phyloP scores from a whole-genome alignment of 2,329 filamentous ascomycete genomes.

The Arthrobotrys megalospora region DNA sequence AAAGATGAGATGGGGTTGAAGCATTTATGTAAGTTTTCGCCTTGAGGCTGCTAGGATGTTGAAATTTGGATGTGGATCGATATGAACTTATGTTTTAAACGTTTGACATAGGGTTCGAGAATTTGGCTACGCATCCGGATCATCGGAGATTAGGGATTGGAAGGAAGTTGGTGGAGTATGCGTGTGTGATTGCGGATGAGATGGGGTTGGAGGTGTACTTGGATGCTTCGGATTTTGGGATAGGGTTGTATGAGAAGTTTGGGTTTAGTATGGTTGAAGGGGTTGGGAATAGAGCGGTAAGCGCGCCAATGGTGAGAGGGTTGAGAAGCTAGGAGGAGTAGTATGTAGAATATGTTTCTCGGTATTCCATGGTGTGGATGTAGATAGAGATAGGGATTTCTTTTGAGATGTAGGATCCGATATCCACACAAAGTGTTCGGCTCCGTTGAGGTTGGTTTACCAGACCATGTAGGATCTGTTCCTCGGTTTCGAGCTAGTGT shows the following conservation, averaged over 20 bases:
- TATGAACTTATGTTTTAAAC: not conserved
- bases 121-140: slow-evolving; percentile 38
- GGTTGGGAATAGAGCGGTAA: slow-evolving; percentile 26
- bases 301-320: slow-evolving; percentile 37
- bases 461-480: no score
- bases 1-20: not conserved
- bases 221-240: slow-evolving; percentile 45
- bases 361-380: no score
- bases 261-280: slow-evolving; percentile 32
- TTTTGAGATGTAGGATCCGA: no score
- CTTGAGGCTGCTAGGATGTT: not conserved
- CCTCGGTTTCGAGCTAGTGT: no score
- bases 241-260: slow-evolving; percentile 44
- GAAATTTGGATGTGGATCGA: not conserved
- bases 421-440: no score
- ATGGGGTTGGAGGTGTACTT: slow-evolving; percentile 27
- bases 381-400: no score
- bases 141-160: slow-evolving; percentile 31
- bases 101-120: slow-evolving; percentile 29
- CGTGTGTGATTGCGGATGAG: slow-evolving; percentile 30
- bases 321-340: not conserved
- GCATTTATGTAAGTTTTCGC: slow-evolving; percentile 44
- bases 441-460: no score
- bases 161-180: slow-evolving; percentile 32
- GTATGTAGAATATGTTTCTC: not conserved